A percentile compares a stretch with the other conserved stretches of the same genome.
Conservation (phyloP, 1,284 basidiomycete genomes). For the Trichosporon sp. region DNA sequence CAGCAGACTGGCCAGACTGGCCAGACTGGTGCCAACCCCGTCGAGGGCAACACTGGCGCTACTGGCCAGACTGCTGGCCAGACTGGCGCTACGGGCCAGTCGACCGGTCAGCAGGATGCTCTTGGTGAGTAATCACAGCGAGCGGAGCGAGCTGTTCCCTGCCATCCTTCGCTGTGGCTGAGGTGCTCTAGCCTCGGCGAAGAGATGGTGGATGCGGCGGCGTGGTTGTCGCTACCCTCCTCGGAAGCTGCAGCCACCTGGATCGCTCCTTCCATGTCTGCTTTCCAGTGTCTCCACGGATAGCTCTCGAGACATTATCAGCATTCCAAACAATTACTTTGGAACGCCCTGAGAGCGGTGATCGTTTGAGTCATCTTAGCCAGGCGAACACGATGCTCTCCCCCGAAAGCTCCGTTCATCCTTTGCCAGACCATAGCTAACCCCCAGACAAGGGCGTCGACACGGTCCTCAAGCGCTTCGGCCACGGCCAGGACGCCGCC, state of each 20-base stretch:
- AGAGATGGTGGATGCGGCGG: too few relatives aligned
- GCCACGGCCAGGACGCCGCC: slow-evolving; percentile 34
- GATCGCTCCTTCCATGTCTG: too few relatives aligned
- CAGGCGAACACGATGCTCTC: neutral
- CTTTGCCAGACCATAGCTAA: neutral
- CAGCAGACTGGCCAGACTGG: neutral
- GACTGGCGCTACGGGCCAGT: slow-evolving; percentile 7
- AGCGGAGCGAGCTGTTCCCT: neutral
- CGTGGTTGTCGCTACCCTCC: too few relatives aligned
- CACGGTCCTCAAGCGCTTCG: slow-evolving; percentile 28
- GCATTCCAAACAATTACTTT: too few relatives aligned
- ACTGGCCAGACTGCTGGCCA: slow-evolving; percentile 1
- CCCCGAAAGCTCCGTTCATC: neutral
- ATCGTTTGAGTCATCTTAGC: too few relatives aligned
- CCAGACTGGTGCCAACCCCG: neutral
- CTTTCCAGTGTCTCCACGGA: too few relatives aligned
- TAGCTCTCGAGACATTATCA: too few relatives aligned
- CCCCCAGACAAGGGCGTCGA: slow-evolving; percentile 43
- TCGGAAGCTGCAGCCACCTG: too few relatives aligned
- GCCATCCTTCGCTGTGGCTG: too few relatives aligned
- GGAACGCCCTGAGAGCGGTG: too few relatives aligned
- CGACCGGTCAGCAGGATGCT: slow-evolving; percentile 40
- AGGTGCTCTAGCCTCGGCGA: too few relatives aligned
- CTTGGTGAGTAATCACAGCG: slow-evolving; percentile 31
- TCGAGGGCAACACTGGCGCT: too few relatives aligned